phyloP scores from a whole-genome alignment of 2,329 filamentous ascomycete genomes.

The Tolypocladium album region DNA sequence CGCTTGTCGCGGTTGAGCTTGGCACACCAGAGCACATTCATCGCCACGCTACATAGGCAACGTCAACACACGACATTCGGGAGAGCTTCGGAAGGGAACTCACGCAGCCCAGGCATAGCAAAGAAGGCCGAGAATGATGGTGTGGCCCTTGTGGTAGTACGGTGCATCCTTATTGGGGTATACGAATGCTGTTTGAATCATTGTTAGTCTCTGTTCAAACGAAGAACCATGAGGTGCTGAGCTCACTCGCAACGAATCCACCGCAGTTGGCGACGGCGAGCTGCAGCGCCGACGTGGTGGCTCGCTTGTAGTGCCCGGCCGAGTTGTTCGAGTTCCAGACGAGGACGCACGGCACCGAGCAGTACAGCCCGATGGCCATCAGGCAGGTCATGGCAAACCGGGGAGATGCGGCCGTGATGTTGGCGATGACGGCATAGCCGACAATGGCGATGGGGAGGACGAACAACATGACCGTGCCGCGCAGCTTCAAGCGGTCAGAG shows the following conservation, averaged over 20 bases:
- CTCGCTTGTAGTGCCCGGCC: conserved; percentile 59
- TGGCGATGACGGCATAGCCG: conserved; percentile 54
- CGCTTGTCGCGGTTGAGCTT: conserved; percentile 55
- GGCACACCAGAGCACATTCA: conserved; percentile 50
- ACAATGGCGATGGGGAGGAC: conserved; percentile 53
- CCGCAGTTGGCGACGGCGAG: conserved; percentile 57
- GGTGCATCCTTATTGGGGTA: conserved; percentile 48
- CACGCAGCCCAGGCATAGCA: conserved; percentile 54
- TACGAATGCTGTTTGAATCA: conserved; percentile 36
- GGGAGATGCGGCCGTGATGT: conserved; percentile 35
- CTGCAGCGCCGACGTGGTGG: conserved; percentile 55
- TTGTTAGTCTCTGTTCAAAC: background rate
- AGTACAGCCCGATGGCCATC: conserved; percentile 55
- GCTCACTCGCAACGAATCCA: conserved; percentile 51
- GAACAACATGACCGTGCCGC: conserved; percentile 51
- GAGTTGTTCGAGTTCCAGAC: conserved; percentile 60
- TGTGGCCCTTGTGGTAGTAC: conserved; percentile 50
- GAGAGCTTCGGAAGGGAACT: conserved; percentile 15
- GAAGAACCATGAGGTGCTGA: accelerated
- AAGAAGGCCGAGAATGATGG: conserved; percentile 47
- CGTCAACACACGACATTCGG: background rate
- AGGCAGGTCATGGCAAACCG: conserved; percentile 59
- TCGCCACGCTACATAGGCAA: conserved; percentile 33
- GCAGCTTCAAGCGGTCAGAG: conserved; percentile 48
- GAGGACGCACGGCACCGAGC: conserved; percentile 50